phyloP scores from a whole-genome alignment of 805 yeast species.

The Torulaspora franciscae region DNA sequence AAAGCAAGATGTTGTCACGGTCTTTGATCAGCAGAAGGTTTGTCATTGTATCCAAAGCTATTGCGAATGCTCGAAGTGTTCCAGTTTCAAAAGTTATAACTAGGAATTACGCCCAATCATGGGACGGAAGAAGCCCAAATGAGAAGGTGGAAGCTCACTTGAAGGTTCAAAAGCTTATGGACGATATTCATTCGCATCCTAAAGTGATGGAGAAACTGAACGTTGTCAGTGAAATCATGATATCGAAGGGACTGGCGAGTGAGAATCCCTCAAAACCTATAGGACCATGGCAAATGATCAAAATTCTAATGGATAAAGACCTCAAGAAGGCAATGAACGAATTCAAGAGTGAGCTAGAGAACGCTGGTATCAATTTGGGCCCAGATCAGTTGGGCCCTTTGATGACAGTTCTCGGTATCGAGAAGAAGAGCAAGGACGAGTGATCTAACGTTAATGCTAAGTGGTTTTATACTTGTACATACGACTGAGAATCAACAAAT shows the following conservation, averaged over 20 bases:
- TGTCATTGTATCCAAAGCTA: not conserved
- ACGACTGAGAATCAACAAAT: slow-evolving; percentile 1
- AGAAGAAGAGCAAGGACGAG: slow-evolving; percentile 15
- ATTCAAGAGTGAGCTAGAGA: slow-evolving; percentile 25
- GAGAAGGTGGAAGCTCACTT: slow-evolving; percentile 27
- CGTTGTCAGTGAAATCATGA: slow-evolving; percentile 21
- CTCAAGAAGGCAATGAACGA: slow-evolving; percentile 25
- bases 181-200: slow-evolving; percentile 24
- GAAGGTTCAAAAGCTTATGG: slow-evolving; percentile 26
- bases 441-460: not conserved
- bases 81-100: not conserved
- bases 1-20: not conserved
- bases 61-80: not conserved
- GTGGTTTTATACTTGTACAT: slow-evolving; percentile 10
- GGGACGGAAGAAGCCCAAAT: slow-evolving; percentile 25
- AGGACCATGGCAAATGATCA: slow-evolving; percentile 27
- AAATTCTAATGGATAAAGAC: slow-evolving; percentile 28
- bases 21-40: not conserved
- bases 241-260: slow-evolving; percentile 20
- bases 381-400: slow-evolving; percentile 30
- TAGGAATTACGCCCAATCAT: slow-evolving; percentile 26
- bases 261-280: slow-evolving; percentile 18
- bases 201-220: slow-evolving; percentile 20
- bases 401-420: slow-evolving; percentile 29
- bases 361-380: slow-evolving; percentile 27